Conservation (phyloP, 2,329 filamentous ascomycete genomes). For the Teratosphaeria pseudoeucalypti region DNA sequence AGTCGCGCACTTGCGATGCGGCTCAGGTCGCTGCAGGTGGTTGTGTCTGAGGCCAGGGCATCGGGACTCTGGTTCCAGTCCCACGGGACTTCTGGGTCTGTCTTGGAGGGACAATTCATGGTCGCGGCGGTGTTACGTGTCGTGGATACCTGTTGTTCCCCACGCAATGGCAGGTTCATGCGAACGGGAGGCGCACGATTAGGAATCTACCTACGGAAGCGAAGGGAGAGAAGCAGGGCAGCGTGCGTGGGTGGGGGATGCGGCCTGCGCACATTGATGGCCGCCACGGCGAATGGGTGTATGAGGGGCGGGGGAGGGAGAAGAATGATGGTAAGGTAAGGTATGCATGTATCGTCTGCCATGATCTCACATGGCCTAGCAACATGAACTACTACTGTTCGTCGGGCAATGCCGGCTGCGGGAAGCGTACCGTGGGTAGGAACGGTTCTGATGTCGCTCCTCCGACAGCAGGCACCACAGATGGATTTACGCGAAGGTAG, state of each 20-base stretch:
- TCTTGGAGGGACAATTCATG: conserved; percentile 58
- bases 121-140: neutral
- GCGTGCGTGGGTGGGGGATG: neutral
- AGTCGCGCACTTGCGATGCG: conserved; percentile 48
- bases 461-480: neutral
- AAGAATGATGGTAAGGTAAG: neutral
- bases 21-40: conserved; percentile 52
- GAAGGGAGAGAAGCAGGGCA: neutral
- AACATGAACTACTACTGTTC: no score
- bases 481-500: no score
- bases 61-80: conserved; percentile 55
- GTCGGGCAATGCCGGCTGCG: neutral
- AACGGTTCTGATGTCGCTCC: neutral
- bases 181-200: neutral
- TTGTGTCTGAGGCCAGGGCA: conserved; percentile 47
- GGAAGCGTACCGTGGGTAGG: neutral
- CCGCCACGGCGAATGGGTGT: neutral
- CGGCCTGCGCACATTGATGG: neutral
- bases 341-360: neutral
- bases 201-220: neutral
- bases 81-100: conserved; percentile 42
- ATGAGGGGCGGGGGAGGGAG: neutral
- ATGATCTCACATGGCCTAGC: neutral
- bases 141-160: neutral
- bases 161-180: neutral